Evolutionary conservation across 139 green algal genomes (phyloP).

Genomic region (Coccomyxa sp.): DNA sequence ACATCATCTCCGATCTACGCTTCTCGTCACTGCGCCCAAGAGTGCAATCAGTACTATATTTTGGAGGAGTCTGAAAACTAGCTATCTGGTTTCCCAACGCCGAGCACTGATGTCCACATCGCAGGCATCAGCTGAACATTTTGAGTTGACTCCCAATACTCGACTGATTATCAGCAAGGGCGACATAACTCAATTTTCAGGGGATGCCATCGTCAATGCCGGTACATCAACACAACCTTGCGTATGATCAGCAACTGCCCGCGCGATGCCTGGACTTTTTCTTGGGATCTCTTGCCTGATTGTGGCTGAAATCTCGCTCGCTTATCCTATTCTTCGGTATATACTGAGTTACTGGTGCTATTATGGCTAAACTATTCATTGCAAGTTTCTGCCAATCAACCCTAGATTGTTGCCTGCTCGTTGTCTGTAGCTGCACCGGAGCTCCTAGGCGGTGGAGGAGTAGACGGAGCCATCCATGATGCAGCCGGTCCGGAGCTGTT

Average conservation of each 20-base stretch:
- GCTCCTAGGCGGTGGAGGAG: conserved; percentile 65
- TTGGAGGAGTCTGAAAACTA: too few relatives aligned
- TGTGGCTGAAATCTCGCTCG: neutral
- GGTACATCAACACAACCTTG: conserved; percentile 22
- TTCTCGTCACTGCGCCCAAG: too few relatives aligned
- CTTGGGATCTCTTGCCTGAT: neutral
- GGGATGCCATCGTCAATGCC: conserved; percentile 82
- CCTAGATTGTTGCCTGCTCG: neutral
- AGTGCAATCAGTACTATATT: too few relatives aligned
- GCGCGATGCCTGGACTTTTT: neutral
- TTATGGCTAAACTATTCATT: conserved; percentile 23
- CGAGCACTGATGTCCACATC: too few relatives aligned
- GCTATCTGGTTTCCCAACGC: too few relatives aligned
- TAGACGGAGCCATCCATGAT: conserved; percentile 81
- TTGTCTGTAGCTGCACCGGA: neutral
- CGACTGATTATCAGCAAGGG: conserved; percentile 18
- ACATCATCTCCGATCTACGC: too few relatives aligned
- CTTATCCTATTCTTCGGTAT: neutral
- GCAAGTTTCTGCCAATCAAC: neutral
- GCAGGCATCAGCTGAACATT: conserved; percentile 7
- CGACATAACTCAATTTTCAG: conserved; percentile 65
- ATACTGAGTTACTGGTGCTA: neutral
- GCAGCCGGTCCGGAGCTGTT: conserved; percentile 70
- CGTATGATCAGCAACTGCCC: neutral
- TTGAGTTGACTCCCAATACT: conserved; percentile 36